Base-by-base conservation (phyloP, 1,284 basidiomycete species). In the Malassezia psittaci region DNA sequence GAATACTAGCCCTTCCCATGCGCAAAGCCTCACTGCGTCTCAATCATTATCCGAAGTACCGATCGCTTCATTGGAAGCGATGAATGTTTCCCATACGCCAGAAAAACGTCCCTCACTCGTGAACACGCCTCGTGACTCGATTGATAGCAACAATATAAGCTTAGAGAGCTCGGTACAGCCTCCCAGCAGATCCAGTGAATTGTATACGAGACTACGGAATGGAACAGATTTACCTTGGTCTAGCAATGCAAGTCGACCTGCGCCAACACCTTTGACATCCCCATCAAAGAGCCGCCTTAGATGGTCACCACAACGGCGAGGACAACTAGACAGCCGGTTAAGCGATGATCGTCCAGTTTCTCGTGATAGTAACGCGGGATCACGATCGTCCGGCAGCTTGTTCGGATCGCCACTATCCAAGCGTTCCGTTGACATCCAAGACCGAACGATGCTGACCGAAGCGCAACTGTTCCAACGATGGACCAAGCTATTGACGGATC, bases 351-450 rank as follows among this genome's bases (percentile, higher is more conserved):
- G 13, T 2, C 16, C 39, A 16, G 39, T 18, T 9, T 18, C 39
- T 3, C 39, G 39, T 21, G 24, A 29, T 29, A 41, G 39, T 21
- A 41, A 21, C n/a, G 3, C 24, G 43, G 6, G 9, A 34, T 45
- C 43, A 11, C 13, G 18, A 6, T 29, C 43, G 1, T 29, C 43
- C 10, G 34, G 43, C 18, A 54, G 41, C 33, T 11, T 50, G 9
- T 39, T 41, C 21, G 46, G 53, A 16, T 54, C 53, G 35, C 53
- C 53, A 21, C 46, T n/a, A 8, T 21, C 33, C 0, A 85, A 88
- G 72, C 80, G 85, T 1, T 81, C 84, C 52, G 81, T 85, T 37
- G 84, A 88, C 87, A 67, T 74, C 2, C 16, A 24, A 13, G 3
- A n/a, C 15, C 29, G 43, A 24, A n/a, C 80, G 0, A 75, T 85